phyloP scores from a whole-genome alignment of 2,329 filamentous ascomycete species.

The Chaetomium globosum region DNA sequence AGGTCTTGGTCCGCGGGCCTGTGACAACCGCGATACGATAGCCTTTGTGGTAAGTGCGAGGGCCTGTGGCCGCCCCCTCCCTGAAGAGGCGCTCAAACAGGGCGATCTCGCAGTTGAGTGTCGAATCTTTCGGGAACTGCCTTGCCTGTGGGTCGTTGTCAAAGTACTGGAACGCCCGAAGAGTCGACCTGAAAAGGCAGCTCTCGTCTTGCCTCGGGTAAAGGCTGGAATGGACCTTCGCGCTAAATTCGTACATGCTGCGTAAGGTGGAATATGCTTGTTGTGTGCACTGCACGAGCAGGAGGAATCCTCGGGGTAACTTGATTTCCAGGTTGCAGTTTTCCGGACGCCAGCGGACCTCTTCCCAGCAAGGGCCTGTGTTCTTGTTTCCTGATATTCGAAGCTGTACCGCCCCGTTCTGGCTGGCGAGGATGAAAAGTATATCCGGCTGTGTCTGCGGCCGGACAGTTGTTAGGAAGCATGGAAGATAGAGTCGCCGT shows the following conservation, averaged over 20 bases:
- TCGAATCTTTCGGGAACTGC: slow-evolving; percentile 74
- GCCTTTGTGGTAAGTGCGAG: slow-evolving; percentile 73
- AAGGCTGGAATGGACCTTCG: slow-evolving; percentile 72
- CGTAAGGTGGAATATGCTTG: slow-evolving; percentile 78
- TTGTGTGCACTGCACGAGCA: slow-evolving; percentile 71
- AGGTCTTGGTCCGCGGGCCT: slow-evolving; percentile 72
- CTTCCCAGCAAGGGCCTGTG: slow-evolving; percentile 74
- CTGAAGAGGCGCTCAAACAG: slow-evolving; percentile 73
- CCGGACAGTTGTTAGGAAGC: slow-evolving; percentile 74
- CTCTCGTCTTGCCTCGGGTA: slow-evolving; percentile 70
- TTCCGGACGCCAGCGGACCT: slow-evolving; percentile 76
- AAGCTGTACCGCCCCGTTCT: slow-evolving; percentile 76
- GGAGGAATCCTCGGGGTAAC: slow-evolving; percentile 73
- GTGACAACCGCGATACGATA: slow-evolving; percentile 79
- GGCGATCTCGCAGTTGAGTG: slow-evolving; percentile 70
- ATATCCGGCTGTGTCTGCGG: slow-evolving; percentile 69
- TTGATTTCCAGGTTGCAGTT: slow-evolving; percentile 66
- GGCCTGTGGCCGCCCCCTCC: slow-evolving; percentile 71
- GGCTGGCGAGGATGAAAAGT: slow-evolving; percentile 74
- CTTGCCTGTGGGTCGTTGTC: slow-evolving; percentile 70
- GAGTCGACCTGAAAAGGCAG: slow-evolving; percentile 66
- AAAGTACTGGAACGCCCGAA: slow-evolving; percentile 79
- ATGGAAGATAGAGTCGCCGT: slow-evolving; percentile 70
- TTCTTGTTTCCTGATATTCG: slow-evolving; percentile 70
- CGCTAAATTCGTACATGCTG: slow-evolving; percentile 83